phyloP scores from a whole-genome alignment of 1,139 yeast species.

The Hyphopichia buzzinii region DNA sequence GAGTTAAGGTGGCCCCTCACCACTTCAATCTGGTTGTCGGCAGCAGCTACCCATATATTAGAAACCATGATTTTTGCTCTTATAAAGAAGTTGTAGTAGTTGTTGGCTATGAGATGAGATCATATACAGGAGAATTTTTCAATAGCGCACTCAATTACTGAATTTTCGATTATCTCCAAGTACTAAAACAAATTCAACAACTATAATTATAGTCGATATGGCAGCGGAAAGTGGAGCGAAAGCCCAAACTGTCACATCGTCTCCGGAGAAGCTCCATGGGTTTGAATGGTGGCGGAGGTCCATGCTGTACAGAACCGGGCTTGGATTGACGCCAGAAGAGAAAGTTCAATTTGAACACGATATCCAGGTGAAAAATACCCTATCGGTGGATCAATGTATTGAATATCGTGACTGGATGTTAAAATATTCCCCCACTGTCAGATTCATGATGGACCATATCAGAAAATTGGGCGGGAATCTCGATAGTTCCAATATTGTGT shows the following conservation, averaged over 20 bases:
- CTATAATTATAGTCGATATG: not conserved
- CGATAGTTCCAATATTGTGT: slow-evolving; percentile 52
- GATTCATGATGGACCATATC: slow-evolving; percentile 85
- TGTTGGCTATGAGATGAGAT: not conserved
- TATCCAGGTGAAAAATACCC: slow-evolving; percentile 47
- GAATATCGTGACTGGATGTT: slow-evolving; percentile 79
- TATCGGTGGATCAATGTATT: slow-evolving; percentile 61
- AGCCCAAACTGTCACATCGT: slow-evolving; percentile 13
- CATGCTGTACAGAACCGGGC: slow-evolving; percentile 68
- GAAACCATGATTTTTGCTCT: slow-evolving; percentile 33
- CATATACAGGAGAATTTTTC: no score
- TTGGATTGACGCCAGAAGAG: slow-evolving; percentile 58
- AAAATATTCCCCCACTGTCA: slow-evolving; percentile 77
- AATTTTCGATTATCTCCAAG: no score
- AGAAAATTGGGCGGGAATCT: slow-evolving; percentile 62
- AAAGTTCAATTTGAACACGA: slow-evolving; percentile 59
- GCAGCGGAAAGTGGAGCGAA: not conserved
- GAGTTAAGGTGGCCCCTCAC: slow-evolving; percentile 57
- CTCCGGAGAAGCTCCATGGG: slow-evolving; percentile 34
- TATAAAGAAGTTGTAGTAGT: not conserved
- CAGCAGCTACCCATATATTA: slow-evolving; percentile 94
- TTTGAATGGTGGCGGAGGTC: slow-evolving; percentile 86
- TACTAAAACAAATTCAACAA: no score
- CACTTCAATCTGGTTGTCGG: slow-evolving; percentile 66
- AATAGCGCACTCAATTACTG: no score